Conservation (phyloP, 495 filamentous ascomycete species). For the Cercophora newfieldiana region DNA sequence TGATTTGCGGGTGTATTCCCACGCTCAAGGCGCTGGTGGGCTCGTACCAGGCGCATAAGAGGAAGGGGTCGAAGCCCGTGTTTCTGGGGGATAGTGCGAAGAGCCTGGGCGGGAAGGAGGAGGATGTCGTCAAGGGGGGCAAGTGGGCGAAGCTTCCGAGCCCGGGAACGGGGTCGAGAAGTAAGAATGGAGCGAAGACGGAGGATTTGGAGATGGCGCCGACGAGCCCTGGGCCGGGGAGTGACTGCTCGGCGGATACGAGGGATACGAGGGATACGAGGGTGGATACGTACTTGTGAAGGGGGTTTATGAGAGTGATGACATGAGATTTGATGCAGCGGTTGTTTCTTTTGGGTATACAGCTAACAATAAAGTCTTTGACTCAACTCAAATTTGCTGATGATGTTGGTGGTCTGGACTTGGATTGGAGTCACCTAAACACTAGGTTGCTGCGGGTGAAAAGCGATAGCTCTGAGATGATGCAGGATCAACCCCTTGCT, state of each 20-base stretch:
- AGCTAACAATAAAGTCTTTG: too few relatives aligned
- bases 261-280: not conserved
- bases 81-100: not conserved
- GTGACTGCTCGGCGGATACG: not conserved
- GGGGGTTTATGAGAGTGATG: not conserved
- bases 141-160: not conserved
- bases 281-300: not conserved
- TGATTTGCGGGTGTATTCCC: constrained; percentile 45
- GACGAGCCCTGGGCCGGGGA: not conserved
- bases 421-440: too few relatives aligned
- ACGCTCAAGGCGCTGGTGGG: constrained; percentile 37
- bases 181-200: not conserved
- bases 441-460: too few relatives aligned
- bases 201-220: not conserved
- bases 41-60: not conserved
- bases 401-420: too few relatives aligned
- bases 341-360: too few relatives aligned
- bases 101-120: not conserved
- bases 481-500: too few relatives aligned
- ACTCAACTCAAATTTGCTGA: too few relatives aligned
- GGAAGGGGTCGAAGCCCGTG: not conserved
- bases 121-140: not conserved
- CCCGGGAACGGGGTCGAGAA: not conserved
- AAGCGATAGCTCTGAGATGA: too few relatives aligned
- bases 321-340: not conserved